These are phyloP conservation scores for Phylloporus rhodoxanthus DNA, from an alignment of 768 basidiomycete species.

Conservation along the genomic window DNA sequence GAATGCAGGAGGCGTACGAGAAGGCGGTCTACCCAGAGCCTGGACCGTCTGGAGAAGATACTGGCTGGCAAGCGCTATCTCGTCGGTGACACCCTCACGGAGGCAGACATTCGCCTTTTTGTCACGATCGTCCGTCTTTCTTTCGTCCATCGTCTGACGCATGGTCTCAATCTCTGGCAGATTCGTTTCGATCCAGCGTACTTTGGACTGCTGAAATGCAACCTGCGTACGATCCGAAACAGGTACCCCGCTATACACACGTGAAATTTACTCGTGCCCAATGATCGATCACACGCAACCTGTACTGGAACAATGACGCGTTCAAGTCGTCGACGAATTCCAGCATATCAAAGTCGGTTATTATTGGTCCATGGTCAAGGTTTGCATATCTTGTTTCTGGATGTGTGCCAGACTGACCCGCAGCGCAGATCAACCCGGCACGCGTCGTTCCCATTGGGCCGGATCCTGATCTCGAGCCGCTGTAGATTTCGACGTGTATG, in stretches of 20 bases:
- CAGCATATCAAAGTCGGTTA: conserved; percentile 59
- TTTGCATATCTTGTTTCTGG: conserved; percentile 1
- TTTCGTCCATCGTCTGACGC: not conserved
- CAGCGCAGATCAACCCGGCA: conserved; percentile 64
- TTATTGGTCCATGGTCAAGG: conserved; percentile 32
- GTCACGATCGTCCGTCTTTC: conserved; percentile 73
- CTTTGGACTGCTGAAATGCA: conserved; percentile 90
- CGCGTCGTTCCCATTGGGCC: conserved; percentile 77
- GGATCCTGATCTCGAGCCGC: conserved; percentile 56
- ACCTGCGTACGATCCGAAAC: conserved; percentile 75
- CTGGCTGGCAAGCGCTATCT: conserved; percentile 78
- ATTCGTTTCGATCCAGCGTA: conserved; percentile 90
- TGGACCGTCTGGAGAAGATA: conserved; percentile 77
- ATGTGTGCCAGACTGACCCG: not conserved
- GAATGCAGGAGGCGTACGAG: conserved; percentile 74
- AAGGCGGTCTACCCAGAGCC: conserved; percentile 62
- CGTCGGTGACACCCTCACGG: conserved; percentile 74
- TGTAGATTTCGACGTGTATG: conserved; percentile 29
- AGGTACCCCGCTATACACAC: conserved; percentile 81
- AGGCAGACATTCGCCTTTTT: conserved; percentile 80
- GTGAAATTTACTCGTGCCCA: conserved; percentile 18
- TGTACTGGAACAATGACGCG: conserved; percentile 88
- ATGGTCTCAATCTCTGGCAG: conserved; percentile 30
- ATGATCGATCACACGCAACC: conserved; percentile 39
- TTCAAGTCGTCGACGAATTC: conserved; percentile 87